Conservation (phyloP, 2,329 filamentous ascomycete species). For the Verticillium alfalfae region DNA sequence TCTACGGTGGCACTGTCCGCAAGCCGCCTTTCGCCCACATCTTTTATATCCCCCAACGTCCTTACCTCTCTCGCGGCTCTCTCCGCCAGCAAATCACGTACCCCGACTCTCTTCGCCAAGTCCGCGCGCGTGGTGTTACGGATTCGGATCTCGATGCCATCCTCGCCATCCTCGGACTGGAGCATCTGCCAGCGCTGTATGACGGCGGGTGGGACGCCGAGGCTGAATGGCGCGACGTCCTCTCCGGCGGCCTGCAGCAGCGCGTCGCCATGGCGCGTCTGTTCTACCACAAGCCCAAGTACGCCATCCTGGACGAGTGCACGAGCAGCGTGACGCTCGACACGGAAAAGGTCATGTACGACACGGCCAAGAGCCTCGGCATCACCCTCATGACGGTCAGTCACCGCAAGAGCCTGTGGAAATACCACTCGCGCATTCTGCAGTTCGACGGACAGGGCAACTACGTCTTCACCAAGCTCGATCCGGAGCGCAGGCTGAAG, state of each 20-base stretch:
- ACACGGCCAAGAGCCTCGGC: slow-evolving; percentile 83
- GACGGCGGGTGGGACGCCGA: slow-evolving; percentile 83
- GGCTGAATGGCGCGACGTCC: slow-evolving; percentile 92
- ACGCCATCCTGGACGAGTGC: slow-evolving; percentile 96
- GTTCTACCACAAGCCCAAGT: slow-evolving; percentile 89
- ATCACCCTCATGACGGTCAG: slow-evolving; percentile 97
- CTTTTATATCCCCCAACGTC: slow-evolving; percentile 96
- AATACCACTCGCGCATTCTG: slow-evolving; percentile 89
- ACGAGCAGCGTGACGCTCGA: slow-evolving; percentile 93
- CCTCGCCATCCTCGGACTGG: slow-evolving; percentile 74
- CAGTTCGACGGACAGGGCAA: slow-evolving; percentile 95
- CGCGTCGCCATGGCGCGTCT: slow-evolving; percentile 93
- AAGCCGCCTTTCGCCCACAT: slow-evolving; percentile 91
- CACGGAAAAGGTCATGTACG: slow-evolving; percentile 94
- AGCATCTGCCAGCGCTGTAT: slow-evolving; percentile 72
- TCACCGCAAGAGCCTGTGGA: slow-evolving; percentile 88
- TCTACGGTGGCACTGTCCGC: slow-evolving; percentile 88
- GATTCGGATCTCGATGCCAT: slow-evolving; percentile 76
- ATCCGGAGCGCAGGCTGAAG: slow-evolving; percentile 77
- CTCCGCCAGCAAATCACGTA: slow-evolving; percentile 98
- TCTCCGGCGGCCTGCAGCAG: slow-evolving; percentile 90
- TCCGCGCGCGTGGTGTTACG: slow-evolving; percentile 77
- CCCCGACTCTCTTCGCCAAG: slow-evolving; percentile 80
- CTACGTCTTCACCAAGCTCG: slow-evolving; percentile 83
- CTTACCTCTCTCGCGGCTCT: slow-evolving; percentile 85